Base-by-base conservation (phyloP, 75 land plant genomes). In the Pinus taeda region DNA sequence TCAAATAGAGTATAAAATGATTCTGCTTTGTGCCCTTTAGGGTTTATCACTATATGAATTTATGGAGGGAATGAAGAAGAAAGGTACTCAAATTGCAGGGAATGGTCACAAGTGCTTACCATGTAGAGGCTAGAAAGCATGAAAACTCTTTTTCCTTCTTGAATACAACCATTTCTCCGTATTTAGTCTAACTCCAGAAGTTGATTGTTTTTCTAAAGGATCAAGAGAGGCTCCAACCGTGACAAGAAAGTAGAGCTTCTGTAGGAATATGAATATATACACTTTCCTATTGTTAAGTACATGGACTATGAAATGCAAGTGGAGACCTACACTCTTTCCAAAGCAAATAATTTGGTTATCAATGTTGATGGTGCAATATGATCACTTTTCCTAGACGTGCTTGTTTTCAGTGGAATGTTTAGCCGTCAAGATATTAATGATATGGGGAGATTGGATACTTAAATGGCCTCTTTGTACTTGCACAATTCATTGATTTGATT, bases 351-450 rank as follows among this genome's bases (percentile, higher is more conserved):
- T 87, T 80, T 97, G 65, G 98, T 97, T 13, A 81, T 97, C 15
- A 97, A 95, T 78, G 98, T 97, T 24, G 99, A 97, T 85, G 99
- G 99, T 74, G 90, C 91, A 26, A 97, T 95, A 78, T 98, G 98
- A 9, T 92, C 99, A 62, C 95, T 97, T 45, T 97, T 94, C 88
- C 80, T 97, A 78, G 99, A 97, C 81, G 87, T 97, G 37, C 91
- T 97, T 18, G 89, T 84, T 33, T 90, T 93, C 59, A 91, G 92
- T 83, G 91, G 90, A 75, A 95, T 97, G 99, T 97, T 97, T 86
- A 91, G 77, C 78, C 94, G 93, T 74, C 98, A 82, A 77, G 99
- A 97, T 74, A 93, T 93, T 75, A 93, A 91, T 80, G 99, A 97
- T 76, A 95, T 97, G 59, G 89, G 4, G 93, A 86, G 82, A 97